These are phyloP conservation scores for Volvox carteri DNA, from an alignment of 163 green algal genomes.

Conservation along the genomic window DNA sequence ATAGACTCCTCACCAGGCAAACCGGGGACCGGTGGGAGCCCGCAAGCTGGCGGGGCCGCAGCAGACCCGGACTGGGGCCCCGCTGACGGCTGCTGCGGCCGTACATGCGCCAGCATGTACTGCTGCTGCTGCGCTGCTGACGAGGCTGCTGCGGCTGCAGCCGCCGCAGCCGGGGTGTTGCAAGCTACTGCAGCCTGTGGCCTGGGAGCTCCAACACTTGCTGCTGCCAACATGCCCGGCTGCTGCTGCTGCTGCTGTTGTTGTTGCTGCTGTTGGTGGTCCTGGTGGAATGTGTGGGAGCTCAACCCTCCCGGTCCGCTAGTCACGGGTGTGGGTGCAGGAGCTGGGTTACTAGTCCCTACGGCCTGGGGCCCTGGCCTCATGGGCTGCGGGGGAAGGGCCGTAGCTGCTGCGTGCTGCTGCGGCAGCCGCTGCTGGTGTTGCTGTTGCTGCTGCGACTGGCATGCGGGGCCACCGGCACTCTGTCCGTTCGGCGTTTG, in stretches of 20 bases:
- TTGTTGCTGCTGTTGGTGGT: conserved; percentile 5
- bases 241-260: conserved; percentile 15
- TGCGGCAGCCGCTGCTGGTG: background rate
- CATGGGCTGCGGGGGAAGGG: background rate
- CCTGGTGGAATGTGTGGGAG: background rate
- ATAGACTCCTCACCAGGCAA: too few relatives aligned
- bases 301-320: background rate
- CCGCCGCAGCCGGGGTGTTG: background rate
- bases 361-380: background rate
- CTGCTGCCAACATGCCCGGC: background rate
- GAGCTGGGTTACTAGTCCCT: background rate
- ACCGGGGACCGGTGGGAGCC: too few relatives aligned
- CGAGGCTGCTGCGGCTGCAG: background rate
- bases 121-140: conserved; percentile 38
- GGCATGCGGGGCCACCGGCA: background rate
- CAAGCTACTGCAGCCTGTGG: too few relatives aligned
- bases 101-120: background rate
- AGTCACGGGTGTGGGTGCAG: too few relatives aligned
- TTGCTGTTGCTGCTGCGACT: background rate
- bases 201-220: too few relatives aligned
- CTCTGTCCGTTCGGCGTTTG: background rate
- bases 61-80: background rate
- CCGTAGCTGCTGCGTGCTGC: background rate
- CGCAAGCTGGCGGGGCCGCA: background rate
- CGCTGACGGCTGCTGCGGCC: conserved; percentile 6